A percentile compares a stretch with the other conserved stretches of the same genome.
phyloP scores from a whole-genome alignment of 2,329 filamentous ascomycete species.

The Mycosphaerella sp. region DNA sequence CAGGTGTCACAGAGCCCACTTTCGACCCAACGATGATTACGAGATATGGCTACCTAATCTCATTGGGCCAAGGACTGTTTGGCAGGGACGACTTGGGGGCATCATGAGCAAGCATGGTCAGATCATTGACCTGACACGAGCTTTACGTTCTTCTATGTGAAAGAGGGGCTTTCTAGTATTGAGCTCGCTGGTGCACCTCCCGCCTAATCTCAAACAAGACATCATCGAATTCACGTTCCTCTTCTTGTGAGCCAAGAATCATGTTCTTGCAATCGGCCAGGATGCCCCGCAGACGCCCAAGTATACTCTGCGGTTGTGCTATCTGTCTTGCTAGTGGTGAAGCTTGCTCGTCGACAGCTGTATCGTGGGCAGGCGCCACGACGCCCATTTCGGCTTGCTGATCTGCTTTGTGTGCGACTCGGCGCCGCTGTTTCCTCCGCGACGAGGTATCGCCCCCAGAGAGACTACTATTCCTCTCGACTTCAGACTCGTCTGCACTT shows the following conservation, averaged over 20 bases:
- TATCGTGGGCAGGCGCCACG: too few species aligned
- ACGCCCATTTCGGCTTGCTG: neutral
- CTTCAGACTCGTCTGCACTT: conserved; percentile 13
- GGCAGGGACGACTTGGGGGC: conserved; percentile 17
- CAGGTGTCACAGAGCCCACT: conserved; percentile 21
- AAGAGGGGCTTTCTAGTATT: neutral
- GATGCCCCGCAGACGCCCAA: conserved; percentile 50
- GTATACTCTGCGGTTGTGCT: conserved; percentile 45
- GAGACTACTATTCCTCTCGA: too few species aligned
- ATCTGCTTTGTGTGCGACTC: neutral
- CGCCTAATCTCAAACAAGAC: conserved; percentile 72
- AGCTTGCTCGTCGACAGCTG: neutral
- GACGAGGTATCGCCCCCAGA: neutral
- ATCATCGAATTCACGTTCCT: conserved; percentile 68
- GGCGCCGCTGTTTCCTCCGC: conserved; percentile 21
- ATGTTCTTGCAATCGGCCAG: conserved; percentile 55
- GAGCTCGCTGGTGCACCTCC: conserved; percentile 62
- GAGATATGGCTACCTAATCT: conserved; percentile 37
- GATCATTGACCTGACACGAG: neutral
- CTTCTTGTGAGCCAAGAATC: conserved; percentile 57
- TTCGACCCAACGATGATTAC: conserved; percentile 38
- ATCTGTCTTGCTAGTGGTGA: conserved; percentile 29
- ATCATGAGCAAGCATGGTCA: neutral
- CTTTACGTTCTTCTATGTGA: neutral
- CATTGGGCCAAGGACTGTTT: conserved; percentile 35